phyloP scores from a whole-genome alignment of 495 filamentous ascomycete genomes.

The Jackrogersella multiformis region DNA sequence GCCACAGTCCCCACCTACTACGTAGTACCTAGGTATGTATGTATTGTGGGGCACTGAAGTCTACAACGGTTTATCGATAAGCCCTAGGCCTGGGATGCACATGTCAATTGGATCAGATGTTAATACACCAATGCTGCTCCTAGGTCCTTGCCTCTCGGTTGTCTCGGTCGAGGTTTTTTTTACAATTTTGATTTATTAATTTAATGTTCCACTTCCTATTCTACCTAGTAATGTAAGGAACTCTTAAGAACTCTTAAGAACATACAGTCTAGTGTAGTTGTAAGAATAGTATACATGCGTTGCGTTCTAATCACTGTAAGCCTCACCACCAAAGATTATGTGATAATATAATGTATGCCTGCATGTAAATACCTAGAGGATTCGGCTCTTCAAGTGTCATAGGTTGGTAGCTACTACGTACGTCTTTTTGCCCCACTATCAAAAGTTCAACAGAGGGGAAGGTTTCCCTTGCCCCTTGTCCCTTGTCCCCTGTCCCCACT shows the following conservation, averaged over 20 bases:
- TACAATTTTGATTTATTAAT: constrained; percentile 24
- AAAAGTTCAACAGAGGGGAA: constrained; percentile 19
- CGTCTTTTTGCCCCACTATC: constrained; percentile 18
- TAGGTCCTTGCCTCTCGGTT: constrained; percentile 16
- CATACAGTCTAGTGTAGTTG: too few relatives aligned
- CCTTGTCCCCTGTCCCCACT: constrained; percentile 28
- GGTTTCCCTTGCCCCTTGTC: too few relatives aligned
- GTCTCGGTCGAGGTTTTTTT: too few relatives aligned
- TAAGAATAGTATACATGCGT: neutral
- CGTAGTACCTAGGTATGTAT: neutral
- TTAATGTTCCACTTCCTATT: constrained; percentile 7
- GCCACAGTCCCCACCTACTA: constrained; percentile 1
- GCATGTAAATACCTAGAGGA: neutral
- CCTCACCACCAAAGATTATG: constrained; percentile 14
- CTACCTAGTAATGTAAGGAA: too few relatives aligned
- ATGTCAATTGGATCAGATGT: constrained; percentile 30
- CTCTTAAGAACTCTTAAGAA: too few relatives aligned
- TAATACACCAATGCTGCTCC: constrained; percentile 28
- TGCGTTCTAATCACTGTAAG: neutral
- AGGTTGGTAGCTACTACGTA: constrained; percentile 5
- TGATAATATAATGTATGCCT: neutral
- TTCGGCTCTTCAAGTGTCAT: too few relatives aligned
- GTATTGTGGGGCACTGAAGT: neutral
- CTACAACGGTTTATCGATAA: neutral
- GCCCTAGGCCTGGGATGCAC: too few relatives aligned